phyloP scores from a whole-genome alignment of 495 filamentous ascomycete species.

The Parathielavia appendiculata region DNA sequence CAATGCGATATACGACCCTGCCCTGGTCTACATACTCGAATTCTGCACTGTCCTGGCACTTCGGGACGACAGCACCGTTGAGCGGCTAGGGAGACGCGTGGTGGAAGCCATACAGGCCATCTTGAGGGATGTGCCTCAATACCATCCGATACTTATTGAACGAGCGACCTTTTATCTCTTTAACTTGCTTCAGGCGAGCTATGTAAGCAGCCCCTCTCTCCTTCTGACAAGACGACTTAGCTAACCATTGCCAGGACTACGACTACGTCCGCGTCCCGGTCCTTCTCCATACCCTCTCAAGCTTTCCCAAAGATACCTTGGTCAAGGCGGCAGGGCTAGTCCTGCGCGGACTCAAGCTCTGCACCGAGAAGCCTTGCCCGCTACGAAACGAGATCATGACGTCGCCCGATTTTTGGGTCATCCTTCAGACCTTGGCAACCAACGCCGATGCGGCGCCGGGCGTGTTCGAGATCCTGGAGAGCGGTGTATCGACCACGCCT shows the following conservation, averaged over 20 bases:
- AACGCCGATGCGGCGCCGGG: slow-evolving; percentile 62
- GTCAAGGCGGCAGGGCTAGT: slow-evolving; percentile 69
- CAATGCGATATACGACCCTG: slow-evolving; percentile 74
- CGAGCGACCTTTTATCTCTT: slow-evolving; percentile 83
- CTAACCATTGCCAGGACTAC: slow-evolving; percentile 58
- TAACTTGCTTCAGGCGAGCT: slow-evolving; percentile 75
- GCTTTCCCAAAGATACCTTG: slow-evolving; percentile 70
- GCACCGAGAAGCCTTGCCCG: slow-evolving; percentile 66
- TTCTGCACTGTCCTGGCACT: slow-evolving; percentile 80
- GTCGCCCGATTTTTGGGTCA: slow-evolving; percentile 96
- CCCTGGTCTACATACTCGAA: slow-evolving; percentile 81
- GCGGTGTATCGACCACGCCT: slow-evolving; percentile 57
- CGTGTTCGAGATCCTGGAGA: slow-evolving; percentile 80
- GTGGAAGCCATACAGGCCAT: slow-evolving; percentile 74
- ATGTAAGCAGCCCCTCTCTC: slow-evolving; percentile 52
- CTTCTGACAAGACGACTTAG: background rate
- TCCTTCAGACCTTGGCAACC: slow-evolving; percentile 67
- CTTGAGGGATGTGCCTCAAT: slow-evolving; percentile 68
- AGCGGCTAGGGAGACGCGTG: slow-evolving; percentile 67
- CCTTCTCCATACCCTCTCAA: slow-evolving; percentile 83
- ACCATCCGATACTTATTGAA: slow-evolving; percentile 76
- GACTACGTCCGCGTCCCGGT: slow-evolving; percentile 90
- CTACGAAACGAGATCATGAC: slow-evolving; percentile 89
- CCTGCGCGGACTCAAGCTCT: slow-evolving; percentile 72
- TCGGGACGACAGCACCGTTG: slow-evolving; percentile 66